Evolutionary conservation across 2,329 filamentous ascomycete genomes (phyloP), one percentile per base, ranked within the genome.

Genomic region (Tolypocladium sp.): DNA sequence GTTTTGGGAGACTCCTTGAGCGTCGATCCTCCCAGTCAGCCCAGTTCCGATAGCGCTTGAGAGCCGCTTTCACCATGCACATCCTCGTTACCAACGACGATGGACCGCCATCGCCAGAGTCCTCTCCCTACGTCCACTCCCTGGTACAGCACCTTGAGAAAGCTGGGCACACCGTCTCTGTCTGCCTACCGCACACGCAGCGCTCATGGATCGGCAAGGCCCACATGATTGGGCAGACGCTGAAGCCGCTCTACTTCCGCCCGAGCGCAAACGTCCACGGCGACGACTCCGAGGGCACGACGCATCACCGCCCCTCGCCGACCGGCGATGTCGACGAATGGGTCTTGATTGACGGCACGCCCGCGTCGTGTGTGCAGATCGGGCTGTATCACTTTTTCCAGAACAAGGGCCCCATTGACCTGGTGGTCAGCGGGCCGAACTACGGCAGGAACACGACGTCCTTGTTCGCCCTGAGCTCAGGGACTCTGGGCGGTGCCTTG

Each of bases 141-240:
- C 82, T 93, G 60, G 82, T 92, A 51, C 78, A 84, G 61, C 82
- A 83, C 57, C 85, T 94, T 56, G 85, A 91, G 71, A 74, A 79
- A 59, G 85, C 88, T 38, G 92, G 92, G 9, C 93, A 97, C 74
- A 81, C 78, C n/a, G 91, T 97, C 61, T 96, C 91, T 9, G 92
- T 99, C 56, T 89, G 94, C 63, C 84, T 99, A 17, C 94, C 94
- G 2, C 85, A 97, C 72, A 88, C 87, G 8, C 94, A 99, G 76
- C 87, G 93, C 63, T 96, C 92, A 59, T 99, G 94, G 94, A 97
- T 99, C 68, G 92, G 92, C 67, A 99, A 99, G 79, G 94, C 94
- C 3, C 94, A 97, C 74, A 90, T 97, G 69, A 92, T 97, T 67
- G 92, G 92, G 59, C 88, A 93, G 72, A 89, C 90, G 12, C 84